These are phyloP conservation scores for Lipomyces starkeyi DNA, from an alignment of 805 yeast genomes.

Conservation along the genomic window DNA sequence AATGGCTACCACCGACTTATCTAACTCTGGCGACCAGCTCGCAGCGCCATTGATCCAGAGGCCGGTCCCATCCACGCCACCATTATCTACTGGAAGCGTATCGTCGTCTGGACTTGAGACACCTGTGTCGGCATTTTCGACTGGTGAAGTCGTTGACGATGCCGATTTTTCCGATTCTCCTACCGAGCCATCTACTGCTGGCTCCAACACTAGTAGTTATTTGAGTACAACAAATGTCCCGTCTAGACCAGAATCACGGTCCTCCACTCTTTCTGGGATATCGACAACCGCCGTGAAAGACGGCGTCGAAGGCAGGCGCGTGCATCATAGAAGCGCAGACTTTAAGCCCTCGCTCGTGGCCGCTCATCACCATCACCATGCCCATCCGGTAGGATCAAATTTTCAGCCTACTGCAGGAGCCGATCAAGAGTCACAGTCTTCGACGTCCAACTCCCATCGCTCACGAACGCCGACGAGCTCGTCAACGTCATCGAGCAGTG, in stretches of 20 bases:
- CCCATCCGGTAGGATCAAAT: not conserved
- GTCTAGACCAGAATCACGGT: slow-evolving; percentile 61
- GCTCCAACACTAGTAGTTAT: not conserved
- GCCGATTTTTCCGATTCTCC: slow-evolving; percentile 16
- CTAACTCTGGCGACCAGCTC: not conserved
- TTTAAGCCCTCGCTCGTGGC: slow-evolving; percentile 5
- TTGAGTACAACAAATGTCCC: slow-evolving; percentile 4
- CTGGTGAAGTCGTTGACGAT: slow-evolving; percentile 11
- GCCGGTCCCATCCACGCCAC: slow-evolving; percentile 16
- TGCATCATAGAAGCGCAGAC: slow-evolving; percentile 20
- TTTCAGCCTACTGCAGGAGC: not conserved
- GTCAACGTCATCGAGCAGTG: not conserved
- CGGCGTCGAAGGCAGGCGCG: slow-evolving; percentile 68
- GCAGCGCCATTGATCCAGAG: not conserved
- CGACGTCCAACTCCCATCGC: not conserved
- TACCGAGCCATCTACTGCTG: slow-evolving; percentile 12
- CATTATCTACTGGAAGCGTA: slow-evolving; percentile 3
- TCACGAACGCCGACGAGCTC: not conserved
- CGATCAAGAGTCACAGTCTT: not conserved
- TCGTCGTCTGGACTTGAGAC: slow-evolving; percentile 15
- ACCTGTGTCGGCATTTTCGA: slow-evolving; percentile 13
- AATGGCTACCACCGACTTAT: not conserved
- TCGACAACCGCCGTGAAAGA: slow-evolving; percentile 78
- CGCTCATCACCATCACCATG: slow-evolving; percentile 21
- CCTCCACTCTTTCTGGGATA: slow-evolving; percentile 63